phyloP scores from a whole-genome alignment of 2,329 filamentous ascomycete species.

The Metarhizium guizhouense region DNA sequence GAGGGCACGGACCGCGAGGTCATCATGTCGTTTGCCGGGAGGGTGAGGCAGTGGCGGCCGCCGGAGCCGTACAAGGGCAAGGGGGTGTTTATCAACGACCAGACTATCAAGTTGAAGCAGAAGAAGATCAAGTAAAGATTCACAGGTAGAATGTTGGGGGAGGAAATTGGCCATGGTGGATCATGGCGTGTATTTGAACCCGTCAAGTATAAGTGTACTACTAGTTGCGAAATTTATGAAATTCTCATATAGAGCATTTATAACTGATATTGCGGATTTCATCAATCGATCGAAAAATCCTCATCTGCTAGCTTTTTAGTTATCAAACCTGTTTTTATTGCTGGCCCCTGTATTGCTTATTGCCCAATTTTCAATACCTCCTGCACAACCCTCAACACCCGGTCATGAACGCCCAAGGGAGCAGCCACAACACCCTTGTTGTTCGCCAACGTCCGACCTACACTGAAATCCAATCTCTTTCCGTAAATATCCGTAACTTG shows the following conservation, averaged over 20 bases:
- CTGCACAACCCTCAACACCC: constrained; percentile 75
- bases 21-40: constrained; percentile 84
- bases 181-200: not conserved
- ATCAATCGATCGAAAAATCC: no score
- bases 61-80: constrained; percentile 99
- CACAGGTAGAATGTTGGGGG: not conserved
- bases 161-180: not conserved
- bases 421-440: constrained; percentile 95
- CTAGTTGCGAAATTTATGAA: not conserved
- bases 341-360: constrained; percentile 7
- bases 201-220: constrained; percentile 1
- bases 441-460: constrained; percentile 73
- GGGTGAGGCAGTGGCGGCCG: constrained; percentile 77
- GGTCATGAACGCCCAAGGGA: constrained; percentile 62
- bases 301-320: no score
- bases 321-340: no score
- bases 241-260: not conserved
- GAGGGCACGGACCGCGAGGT: constrained; percentile 81
- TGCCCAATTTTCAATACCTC: constrained; percentile 50
- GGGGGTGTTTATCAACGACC: constrained; percentile 95
- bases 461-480: constrained; percentile 75
- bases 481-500: constrained; percentile 84
- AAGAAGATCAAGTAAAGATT: constrained; percentile 81
- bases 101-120: constrained; percentile 96
- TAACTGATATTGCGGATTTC: not conserved